These are phyloP conservation scores for Mucor lusitanicus DNA, from an alignment of 371 early-diverging fungal genomes.

Conservation along the genomic window DNA sequence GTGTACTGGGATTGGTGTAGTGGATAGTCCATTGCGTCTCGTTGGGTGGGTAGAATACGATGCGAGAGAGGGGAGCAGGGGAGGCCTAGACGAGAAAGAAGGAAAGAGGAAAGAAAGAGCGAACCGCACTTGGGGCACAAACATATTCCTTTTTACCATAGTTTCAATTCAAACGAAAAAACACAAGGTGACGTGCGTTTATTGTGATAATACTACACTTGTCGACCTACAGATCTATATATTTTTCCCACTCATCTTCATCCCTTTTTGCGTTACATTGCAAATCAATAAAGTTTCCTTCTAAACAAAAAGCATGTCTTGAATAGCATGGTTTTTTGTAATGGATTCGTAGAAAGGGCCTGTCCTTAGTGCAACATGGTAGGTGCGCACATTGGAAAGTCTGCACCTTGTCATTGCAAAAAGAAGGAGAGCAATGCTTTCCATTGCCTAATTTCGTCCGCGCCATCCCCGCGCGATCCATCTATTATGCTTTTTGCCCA, in stretches of 20 bases:
- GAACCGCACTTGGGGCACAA: background rate
- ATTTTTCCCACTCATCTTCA: background rate
- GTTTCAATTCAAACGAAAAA: background rate
- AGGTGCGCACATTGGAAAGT: background rate
- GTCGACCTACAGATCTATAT: background rate
- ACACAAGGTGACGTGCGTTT: background rate
- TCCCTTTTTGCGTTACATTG: constrained; percentile 1
- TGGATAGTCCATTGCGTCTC: constrained; percentile 9
- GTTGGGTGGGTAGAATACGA: too few relatives aligned
- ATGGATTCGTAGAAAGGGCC: background rate
- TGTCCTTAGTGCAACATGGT: background rate
- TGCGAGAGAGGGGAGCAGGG: background rate
- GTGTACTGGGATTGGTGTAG: background rate
- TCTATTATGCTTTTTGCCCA: background rate
- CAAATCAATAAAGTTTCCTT: background rate
- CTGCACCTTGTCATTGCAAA: background rate
- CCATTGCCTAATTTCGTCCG: background rate
- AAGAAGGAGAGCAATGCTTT: background rate
- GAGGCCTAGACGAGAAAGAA: background rate
- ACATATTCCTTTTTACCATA: background rate
- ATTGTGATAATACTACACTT: background rate
- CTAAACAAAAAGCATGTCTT: background rate
- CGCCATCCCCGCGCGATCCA: background rate
- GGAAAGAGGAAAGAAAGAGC: background rate
- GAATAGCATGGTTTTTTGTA: background rate